Percentiles rank a stretch among this genome's conserved stretches.
phyloP scores from a whole-genome alignment of 2,329 filamentous ascomycete genomes.

The Dothistroma pini region DNA sequence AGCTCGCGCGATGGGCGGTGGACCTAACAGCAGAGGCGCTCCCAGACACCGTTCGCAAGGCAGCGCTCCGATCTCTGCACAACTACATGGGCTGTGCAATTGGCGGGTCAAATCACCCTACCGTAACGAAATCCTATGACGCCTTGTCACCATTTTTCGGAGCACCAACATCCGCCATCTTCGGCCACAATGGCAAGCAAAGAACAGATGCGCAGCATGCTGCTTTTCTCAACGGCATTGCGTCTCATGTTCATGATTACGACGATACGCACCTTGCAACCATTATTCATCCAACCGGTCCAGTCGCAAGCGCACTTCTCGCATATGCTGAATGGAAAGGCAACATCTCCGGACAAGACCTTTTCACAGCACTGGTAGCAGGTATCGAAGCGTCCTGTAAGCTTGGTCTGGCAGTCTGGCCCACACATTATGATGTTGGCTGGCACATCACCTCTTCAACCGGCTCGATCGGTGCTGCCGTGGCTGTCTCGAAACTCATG shows the following conservation, averaged over 20 bases:
- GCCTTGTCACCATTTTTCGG: constrained; percentile 40
- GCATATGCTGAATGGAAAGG: constrained; percentile 43
- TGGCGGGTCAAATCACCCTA: constrained; percentile 48
- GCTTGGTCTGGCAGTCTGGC: constrained; percentile 51
- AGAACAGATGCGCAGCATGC: constrained; percentile 48
- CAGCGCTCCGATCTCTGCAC: constrained; percentile 49
- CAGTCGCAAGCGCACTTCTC: constrained; percentile 50
- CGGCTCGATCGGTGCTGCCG: constrained; percentile 52
- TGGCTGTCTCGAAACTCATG: constrained; percentile 50
- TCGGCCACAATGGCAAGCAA: constrained; percentile 31
- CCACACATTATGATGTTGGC: constrained; percentile 53
- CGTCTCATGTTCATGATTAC: constrained; percentile 55
- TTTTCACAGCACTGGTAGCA: constrained; percentile 51
- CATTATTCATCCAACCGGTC: constrained; percentile 54
- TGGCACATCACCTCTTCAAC: constrained; percentile 56
- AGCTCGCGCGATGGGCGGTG: constrained; percentile 48
- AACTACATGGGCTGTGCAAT: constrained; percentile 55
- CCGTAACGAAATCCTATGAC: constrained; percentile 39
- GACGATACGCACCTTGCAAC: constrained; percentile 56
- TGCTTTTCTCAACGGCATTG: constrained; percentile 53
- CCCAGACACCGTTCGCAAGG: constrained; percentile 40
- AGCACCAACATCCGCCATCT: constrained; percentile 36
- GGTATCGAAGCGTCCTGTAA: constrained; percentile 55
- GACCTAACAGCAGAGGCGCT: constrained; percentile 42
- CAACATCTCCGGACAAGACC: constrained; percentile 44